These are phyloP conservation scores for Boletellus emodensis DNA, from an alignment of 768 basidiomycete genomes.

Conservation along the genomic window DNA sequence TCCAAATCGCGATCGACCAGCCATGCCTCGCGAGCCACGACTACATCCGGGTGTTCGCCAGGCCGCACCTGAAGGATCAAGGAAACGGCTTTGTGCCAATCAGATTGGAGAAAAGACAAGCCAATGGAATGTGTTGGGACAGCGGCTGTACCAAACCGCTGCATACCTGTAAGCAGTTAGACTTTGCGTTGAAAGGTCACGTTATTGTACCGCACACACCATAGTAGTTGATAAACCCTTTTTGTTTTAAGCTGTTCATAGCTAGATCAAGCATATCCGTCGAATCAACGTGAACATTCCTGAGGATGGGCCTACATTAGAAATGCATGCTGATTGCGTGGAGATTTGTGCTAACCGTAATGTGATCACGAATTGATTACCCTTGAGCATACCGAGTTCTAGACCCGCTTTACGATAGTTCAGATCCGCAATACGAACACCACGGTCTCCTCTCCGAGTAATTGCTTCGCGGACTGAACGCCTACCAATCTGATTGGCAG, in stretches of 20 bases:
- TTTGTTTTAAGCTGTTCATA: constrained; percentile 70
- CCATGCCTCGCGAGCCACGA: constrained; percentile 82
- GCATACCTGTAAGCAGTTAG: constrained; percentile 70
- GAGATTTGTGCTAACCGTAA: constrained; percentile 53
- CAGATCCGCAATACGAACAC: constrained; percentile 83
- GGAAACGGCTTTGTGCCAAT: constrained; percentile 86
- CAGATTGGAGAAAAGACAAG: constrained; percentile 79
- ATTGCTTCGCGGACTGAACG: constrained; percentile 55
- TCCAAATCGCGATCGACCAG: constrained; percentile 77
- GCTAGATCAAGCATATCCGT: constrained; percentile 68
- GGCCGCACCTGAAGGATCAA: constrained; percentile 78
- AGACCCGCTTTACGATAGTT: constrained; percentile 77
- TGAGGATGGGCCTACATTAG: constrained; percentile 29
- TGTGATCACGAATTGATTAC: constrained; percentile 93
- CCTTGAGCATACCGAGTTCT: constrained; percentile 94
- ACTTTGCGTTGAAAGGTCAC: background rate
- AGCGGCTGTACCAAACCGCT: constrained; percentile 95
- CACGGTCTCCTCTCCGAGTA: constrained; percentile 79
- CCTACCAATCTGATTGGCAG: constrained; percentile 65
- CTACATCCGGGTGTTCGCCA: constrained; percentile 92
- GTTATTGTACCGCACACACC: constrained; percentile 53
- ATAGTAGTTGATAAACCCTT: constrained; percentile 98
- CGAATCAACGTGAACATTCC: constrained; percentile 81
- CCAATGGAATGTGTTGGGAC: constrained; percentile 96
- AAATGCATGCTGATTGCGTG: constrained; percentile 13